Evolutionary conservation across 2,329 filamentous ascomycete species (phyloP).

Genomic region (Tolypocladium tropicale): DNA sequence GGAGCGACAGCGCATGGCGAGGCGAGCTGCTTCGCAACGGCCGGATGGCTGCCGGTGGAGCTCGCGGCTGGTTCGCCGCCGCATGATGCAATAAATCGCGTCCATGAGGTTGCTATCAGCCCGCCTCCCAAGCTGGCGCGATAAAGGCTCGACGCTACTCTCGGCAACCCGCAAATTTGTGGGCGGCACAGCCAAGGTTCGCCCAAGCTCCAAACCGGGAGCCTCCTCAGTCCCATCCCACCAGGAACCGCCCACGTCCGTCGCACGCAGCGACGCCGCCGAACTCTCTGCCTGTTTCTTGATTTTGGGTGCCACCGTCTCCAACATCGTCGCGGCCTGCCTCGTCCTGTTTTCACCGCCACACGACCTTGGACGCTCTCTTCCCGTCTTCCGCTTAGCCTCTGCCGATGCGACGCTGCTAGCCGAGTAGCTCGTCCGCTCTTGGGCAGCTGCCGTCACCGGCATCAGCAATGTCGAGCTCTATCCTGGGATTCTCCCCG

Average conservation of each 20-base stretch:
- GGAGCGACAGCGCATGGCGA: not conserved
- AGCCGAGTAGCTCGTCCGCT: slow-evolving; percentile 1
- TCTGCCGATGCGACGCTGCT: not conserved
- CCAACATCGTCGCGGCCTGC: not conserved
- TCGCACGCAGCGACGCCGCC: not conserved
- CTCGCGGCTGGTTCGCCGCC: not conserved
- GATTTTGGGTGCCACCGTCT: not conserved
- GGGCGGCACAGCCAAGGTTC: not conserved
- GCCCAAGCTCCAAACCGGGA: not conserved
- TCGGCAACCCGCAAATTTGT: not conserved
- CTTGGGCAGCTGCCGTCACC: slow-evolving; percentile 1
- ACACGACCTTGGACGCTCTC: not conserved
- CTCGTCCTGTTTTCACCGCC: not conserved
- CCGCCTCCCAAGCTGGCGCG: not conserved
- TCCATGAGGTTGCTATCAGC: not conserved
- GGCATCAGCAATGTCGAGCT: slow-evolving; percentile 32
- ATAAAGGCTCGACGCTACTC: not conserved
- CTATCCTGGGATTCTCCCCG: slow-evolving; percentile 34
- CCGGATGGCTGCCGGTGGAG: not conserved
- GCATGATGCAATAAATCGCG: not conserved
- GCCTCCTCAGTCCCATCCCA: not conserved
- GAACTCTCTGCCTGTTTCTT: not conserved
- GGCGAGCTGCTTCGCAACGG: not conserved
- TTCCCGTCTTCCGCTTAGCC: not conserved
- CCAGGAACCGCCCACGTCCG: not conserved